A percentile compares a stretch with the other conserved stretches of the same genome.
These are phyloP conservation scores for Apium graveolens DNA, from an alignment of 129 eudicot species.

Conservation along the genomic window DNA sequence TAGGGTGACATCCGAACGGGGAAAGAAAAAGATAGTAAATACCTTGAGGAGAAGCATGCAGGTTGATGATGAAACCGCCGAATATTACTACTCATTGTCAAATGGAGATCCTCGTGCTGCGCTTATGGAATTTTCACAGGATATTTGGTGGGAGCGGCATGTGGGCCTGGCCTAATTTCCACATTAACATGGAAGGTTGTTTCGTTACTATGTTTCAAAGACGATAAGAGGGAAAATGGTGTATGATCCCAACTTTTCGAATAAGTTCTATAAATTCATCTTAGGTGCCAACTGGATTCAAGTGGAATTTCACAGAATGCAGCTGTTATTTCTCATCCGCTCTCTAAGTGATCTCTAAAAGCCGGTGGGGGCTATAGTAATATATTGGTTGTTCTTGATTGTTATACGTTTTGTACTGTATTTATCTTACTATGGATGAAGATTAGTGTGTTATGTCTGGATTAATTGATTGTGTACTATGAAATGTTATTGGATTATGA, in stretches of 20 bases:
- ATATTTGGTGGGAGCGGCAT: constrained; percentile 82
- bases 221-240: background rate
- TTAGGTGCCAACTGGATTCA: background rate
- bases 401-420: background rate
- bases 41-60: constrained; percentile 93
- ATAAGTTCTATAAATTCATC: background rate
- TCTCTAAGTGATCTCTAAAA: background rate
- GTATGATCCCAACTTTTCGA: background rate
- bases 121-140: constrained; percentile 67
- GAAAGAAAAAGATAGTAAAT: constrained; percentile 61
- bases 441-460: background rate
- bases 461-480: background rate
- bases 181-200: background rate
- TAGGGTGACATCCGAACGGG: constrained; percentile 45
- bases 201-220: background rate
- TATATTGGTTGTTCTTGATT: background rate
- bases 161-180: constrained; percentile 31
- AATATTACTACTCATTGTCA: constrained; percentile 77
- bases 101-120: constrained; percentile 96
- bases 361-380: background rate
- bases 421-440: background rate
- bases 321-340: background rate
- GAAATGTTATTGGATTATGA: background rate
- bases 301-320: background rate
- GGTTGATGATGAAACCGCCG: constrained; percentile 92